These are phyloP conservation scores for Boeremia lycopersici DNA, from an alignment of 2,329 filamentous ascomycete species.

Conservation along the genomic window DNA sequence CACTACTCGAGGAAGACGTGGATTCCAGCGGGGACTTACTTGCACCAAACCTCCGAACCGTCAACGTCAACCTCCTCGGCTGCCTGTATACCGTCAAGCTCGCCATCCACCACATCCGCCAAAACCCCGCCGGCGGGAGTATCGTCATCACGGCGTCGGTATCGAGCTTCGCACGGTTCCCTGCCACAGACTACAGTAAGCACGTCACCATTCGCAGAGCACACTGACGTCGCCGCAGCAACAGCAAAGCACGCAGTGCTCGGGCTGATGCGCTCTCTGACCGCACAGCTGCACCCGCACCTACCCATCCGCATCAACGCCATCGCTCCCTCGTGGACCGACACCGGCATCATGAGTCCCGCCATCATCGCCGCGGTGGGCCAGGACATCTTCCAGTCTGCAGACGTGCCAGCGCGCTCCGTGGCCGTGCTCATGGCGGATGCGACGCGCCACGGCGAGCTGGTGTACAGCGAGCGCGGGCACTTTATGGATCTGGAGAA, in stretches of 20 bases:
- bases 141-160: constrained; percentile 42
- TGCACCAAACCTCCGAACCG: constrained; percentile 32
- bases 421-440: constrained; percentile 37
- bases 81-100: constrained; percentile 40
- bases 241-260: constrained; percentile 41
- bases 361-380: constrained; percentile 23
- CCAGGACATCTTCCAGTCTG: constrained; percentile 23
- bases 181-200: constrained; percentile 40
- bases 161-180: constrained; percentile 36
- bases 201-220: neutral
- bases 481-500: constrained; percentile 38
- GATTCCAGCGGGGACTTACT: constrained; percentile 38
- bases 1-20: constrained; percentile 36
- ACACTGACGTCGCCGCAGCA: constrained; percentile 18
- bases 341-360: constrained; percentile 31
- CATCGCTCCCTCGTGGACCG: constrained; percentile 41
- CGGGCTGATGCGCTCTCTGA: constrained; percentile 37
- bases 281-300: constrained; percentile 24
- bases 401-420: constrained; percentile 34
- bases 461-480: constrained; percentile 35
- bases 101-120: constrained; percentile 34
- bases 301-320: constrained; percentile 43
- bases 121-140: constrained; percentile 34
- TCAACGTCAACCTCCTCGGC: constrained; percentile 40
- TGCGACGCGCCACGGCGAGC: constrained; percentile 30